Evolutionary conservation across 768 basidiomycete genomes (phyloP).

Genomic region (Lanmaoa pseudosensibilis): DNA sequence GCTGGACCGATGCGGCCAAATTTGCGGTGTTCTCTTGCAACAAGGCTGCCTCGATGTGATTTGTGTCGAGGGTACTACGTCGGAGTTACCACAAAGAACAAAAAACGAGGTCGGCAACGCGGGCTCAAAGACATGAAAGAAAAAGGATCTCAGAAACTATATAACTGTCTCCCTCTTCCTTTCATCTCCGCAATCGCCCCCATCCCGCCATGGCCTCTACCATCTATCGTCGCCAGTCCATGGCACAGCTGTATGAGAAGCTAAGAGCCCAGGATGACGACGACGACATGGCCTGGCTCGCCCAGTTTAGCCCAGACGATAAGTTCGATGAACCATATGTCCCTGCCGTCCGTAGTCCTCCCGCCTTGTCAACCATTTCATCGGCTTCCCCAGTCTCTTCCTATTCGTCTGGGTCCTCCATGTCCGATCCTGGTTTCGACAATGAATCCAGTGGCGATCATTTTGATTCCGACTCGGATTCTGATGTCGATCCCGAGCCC

Average conservation of each 20-base stretch:
- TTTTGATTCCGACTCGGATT: constrained; percentile 32
- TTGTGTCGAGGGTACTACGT: constrained; percentile 34
- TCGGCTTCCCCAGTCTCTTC: constrained; percentile 30
- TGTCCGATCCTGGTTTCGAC: constrained; percentile 20
- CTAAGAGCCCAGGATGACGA: constrained; percentile 37
- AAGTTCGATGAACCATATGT: constrained; percentile 30
- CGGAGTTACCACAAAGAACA: constrained; percentile 41
- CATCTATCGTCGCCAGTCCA: constrained; percentile 37
- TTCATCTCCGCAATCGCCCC: constrained; percentile 18
- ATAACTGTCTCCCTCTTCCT: constrained; percentile 24
- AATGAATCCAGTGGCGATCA: constrained; percentile 27
- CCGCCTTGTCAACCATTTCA: constrained; percentile 28
- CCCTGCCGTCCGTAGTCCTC: constrained; percentile 17
- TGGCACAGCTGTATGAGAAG: constrained; percentile 37
- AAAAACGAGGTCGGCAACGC: constrained; percentile 42
- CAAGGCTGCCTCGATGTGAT: constrained; percentile 40
- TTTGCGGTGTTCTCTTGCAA: constrained; percentile 25
- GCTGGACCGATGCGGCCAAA: constrained; percentile 15
- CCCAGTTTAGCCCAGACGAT: constrained; percentile 36
- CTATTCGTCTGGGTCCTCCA: constrained; percentile 22
- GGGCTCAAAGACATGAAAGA: constrained; percentile 40
- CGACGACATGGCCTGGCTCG: constrained; percentile 37
- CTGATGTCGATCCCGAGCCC: constrained; percentile 28
- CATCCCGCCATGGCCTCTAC: constrained; percentile 29
- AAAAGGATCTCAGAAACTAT: constrained; percentile 32